phyloP scores from a whole-genome alignment of 495 filamentous ascomycete species.

The Penicillium cataractarum region DNA sequence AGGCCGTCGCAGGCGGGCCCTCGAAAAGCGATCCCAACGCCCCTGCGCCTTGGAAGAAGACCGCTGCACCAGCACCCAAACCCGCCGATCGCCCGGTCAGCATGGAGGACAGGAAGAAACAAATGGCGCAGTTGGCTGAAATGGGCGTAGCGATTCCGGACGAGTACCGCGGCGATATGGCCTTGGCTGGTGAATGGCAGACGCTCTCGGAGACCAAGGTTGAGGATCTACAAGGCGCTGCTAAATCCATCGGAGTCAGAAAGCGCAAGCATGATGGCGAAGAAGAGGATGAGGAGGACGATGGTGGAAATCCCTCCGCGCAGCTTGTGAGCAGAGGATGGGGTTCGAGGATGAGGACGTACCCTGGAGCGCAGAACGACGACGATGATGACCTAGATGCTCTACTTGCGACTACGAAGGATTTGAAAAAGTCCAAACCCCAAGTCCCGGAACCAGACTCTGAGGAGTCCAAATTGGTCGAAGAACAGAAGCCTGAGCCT shows the following conservation, averaged over 20 bases:
- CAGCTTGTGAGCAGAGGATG: constrained; percentile 68
- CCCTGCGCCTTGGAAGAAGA: constrained; percentile 28
- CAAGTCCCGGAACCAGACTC: constrained; percentile 11
- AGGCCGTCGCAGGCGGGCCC: constrained; percentile 59
- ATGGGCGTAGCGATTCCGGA: constrained; percentile 87
- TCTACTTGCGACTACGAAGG: constrained; percentile 59
- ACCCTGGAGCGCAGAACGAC: constrained; percentile 59
- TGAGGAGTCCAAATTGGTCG: neutral
- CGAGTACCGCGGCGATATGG: constrained; percentile 76
- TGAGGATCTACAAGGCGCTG: constrained; percentile 47
- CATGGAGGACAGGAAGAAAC: constrained; percentile 74
- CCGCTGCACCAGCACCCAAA: constrained; percentile 26
- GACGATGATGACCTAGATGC: constrained; percentile 68
- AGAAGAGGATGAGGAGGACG: constrained; percentile 58
- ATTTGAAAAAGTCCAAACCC: constrained; percentile 46
- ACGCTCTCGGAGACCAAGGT: constrained; percentile 60
- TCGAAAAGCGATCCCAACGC: constrained; percentile 23
- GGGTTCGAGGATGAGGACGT: constrained; percentile 70
- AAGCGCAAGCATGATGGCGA: constrained; percentile 69
- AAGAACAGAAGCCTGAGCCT: constrained; percentile 13
- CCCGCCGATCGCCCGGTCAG: constrained; percentile 45
- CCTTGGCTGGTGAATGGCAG: constrained; percentile 90
- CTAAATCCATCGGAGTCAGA: constrained; percentile 53
- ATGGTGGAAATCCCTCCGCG: constrained; percentile 64
- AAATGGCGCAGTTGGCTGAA: constrained; percentile 83